Conservation (phyloP, 2,329 filamentous ascomycete species). For the Botrytis byssoidea region DNA sequence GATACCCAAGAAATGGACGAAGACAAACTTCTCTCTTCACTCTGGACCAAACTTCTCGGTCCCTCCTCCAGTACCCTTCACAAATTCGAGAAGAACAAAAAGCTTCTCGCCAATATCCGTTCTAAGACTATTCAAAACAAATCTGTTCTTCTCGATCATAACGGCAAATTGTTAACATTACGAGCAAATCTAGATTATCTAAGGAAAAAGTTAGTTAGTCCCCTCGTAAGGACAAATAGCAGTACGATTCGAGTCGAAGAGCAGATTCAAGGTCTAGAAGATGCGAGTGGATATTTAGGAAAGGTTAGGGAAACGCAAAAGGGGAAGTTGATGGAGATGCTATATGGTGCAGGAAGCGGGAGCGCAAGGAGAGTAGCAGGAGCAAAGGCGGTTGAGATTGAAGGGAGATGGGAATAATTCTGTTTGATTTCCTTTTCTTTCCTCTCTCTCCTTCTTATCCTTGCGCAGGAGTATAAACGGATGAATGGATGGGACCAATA, state of each 20-base stretch:
- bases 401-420: constrained; percentile 27
- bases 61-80: constrained; percentile 70
- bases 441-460: background rate
- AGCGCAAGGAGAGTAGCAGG: constrained; percentile 23
- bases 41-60: constrained; percentile 85
- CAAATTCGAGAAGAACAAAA: constrained; percentile 89
- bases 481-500: constrained; percentile 15
- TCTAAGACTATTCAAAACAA: constrained; percentile 86
- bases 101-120: constrained; percentile 74
- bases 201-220: constrained; percentile 77
- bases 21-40: constrained; percentile 74
- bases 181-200: constrained; percentile 86
- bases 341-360: constrained; percentile 55
- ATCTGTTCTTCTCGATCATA: constrained; percentile 80
- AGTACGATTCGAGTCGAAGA: constrained; percentile 76
- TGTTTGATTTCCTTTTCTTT: background rate
- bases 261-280: constrained; percentile 79
- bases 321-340: constrained; percentile 74
- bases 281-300: constrained; percentile 75
- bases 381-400: constrained; percentile 24
- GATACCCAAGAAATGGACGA: constrained; percentile 77
- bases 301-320: constrained; percentile 77
- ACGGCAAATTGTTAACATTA: constrained; percentile 76
- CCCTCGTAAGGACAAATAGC: constrained; percentile 69
- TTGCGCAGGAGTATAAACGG: constrained; percentile 3